Evolutionary conservation across 495 filamentous ascomycete species (phyloP).

Genomic region (Talaromyces ruber): DNA sequence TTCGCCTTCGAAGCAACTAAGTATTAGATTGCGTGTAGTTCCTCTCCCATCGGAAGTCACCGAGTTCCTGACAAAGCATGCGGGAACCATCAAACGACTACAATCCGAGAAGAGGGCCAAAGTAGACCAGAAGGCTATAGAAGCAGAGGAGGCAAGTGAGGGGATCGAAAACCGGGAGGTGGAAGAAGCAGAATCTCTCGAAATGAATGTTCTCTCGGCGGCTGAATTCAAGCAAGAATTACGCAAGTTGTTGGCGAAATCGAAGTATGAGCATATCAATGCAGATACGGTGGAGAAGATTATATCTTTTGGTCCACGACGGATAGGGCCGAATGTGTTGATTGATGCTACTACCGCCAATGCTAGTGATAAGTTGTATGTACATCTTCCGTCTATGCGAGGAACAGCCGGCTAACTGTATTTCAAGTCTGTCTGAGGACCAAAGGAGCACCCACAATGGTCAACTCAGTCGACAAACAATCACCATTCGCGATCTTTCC

Average conservation of each 20-base stretch:
- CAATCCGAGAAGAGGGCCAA: constrained; percentile 56
- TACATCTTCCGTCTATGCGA: constrained; percentile 4
- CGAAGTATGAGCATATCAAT: constrained; percentile 64
- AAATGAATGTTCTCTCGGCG: constrained; percentile 49
- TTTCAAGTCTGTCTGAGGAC: constrained; percentile 2
- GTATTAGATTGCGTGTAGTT: constrained; percentile 65
- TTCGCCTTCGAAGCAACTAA: constrained; percentile 79
- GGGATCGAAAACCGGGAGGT: constrained; percentile 19
- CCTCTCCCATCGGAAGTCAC: constrained; percentile 75
- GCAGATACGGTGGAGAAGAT: constrained; percentile 69
- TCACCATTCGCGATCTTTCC: constrained; percentile 64
- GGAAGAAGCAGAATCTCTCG: constrained; percentile 35
- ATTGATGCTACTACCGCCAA: constrained; percentile 72
- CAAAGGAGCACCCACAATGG: constrained; percentile 3
- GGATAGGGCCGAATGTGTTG: constrained; percentile 82
- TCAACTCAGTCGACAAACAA: constrained; percentile 24
- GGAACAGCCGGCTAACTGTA: background rate
- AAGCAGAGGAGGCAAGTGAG: constrained; percentile 26
- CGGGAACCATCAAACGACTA: constrained; percentile 66
- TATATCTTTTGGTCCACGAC: constrained; percentile 76
- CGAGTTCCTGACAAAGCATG: constrained; percentile 75
- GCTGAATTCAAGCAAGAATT: constrained; percentile 71
- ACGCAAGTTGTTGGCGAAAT: constrained; percentile 51
- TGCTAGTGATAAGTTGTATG: constrained; percentile 68
- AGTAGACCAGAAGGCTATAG: constrained; percentile 27